Evolutionary conservation across 805 yeast genomes (phyloP).

Genomic region (Candida silvatica): DNA sequence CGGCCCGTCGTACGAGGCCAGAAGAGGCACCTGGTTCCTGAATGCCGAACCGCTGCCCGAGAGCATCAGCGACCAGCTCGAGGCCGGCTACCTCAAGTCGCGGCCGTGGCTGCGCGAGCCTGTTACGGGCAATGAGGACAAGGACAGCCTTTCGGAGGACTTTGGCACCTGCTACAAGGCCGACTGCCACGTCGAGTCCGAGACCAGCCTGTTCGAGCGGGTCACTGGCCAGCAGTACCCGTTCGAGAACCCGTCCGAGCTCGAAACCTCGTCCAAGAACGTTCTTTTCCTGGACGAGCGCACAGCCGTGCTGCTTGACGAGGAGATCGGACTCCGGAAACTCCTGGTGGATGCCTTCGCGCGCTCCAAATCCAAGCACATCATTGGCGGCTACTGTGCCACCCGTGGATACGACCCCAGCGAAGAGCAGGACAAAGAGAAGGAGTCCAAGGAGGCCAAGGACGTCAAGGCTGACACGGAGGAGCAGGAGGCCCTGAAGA

Average conservation of each 20-base stretch:
- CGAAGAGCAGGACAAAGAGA: background rate
- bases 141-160: slow-evolving; percentile 4
- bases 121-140: background rate
- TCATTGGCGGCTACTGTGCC: slow-evolving; percentile 39
- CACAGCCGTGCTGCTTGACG: slow-evolving; percentile 17
- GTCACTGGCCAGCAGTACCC: slow-evolving; percentile 24
- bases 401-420: slow-evolving; percentile 36
- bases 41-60: slow-evolving; percentile 44
- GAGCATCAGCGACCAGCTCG: slow-evolving; percentile 46
- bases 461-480: background rate
- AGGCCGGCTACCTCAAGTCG: slow-evolving; percentile 37
- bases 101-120: slow-evolving; percentile 10
- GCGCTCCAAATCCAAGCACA: slow-evolving; percentile 18
- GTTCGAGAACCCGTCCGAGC: slow-evolving; percentile 14
- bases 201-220: slow-evolving; percentile 19
- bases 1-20: slow-evolving; percentile 75
- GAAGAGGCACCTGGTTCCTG: slow-evolving; percentile 82
- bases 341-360: slow-evolving; percentile 19
- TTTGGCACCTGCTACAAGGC: background rate
- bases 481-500: background rate
- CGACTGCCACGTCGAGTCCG: slow-evolving; percentile 12
- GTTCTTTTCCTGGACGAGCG: slow-evolving; percentile 18
- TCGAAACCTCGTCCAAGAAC: slow-evolving; percentile 18
- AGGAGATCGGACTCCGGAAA: slow-evolving; percentile 19
- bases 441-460: slow-evolving; percentile 1